Evolutionary conservation across 495 filamentous ascomycete genomes (phyloP).

Genomic region (Penicillium subrubescens): DNA sequence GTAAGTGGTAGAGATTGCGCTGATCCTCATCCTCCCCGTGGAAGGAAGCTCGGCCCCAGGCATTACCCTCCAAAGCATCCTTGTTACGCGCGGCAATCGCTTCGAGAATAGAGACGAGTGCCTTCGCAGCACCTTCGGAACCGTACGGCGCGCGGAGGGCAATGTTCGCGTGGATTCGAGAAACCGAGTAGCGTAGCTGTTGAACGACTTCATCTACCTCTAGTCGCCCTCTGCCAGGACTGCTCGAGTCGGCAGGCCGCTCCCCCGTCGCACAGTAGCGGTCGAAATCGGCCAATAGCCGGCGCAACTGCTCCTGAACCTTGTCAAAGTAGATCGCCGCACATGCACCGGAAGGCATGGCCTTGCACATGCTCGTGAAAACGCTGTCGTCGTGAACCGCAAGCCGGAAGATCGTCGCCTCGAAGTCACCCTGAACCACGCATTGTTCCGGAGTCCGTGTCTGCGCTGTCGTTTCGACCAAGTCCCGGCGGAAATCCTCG

Average conservation of each 20-base stretch:
- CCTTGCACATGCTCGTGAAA: conserved; percentile 48
- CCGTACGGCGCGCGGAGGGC: conserved; percentile 39
- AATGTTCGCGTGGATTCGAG: conserved; percentile 42
- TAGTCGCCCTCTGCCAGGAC: conserved; percentile 19
- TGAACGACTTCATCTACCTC: conserved; percentile 38
- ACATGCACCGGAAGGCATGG: conserved; percentile 49
- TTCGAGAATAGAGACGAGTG: conserved; percentile 46
- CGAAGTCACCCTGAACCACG: conserved; percentile 52
- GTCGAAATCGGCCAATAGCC: conserved; percentile 44
- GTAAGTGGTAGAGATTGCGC: conserved; percentile 51
- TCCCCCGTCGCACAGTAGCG: conserved; percentile 44
- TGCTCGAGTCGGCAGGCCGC: conserved; percentile 16
- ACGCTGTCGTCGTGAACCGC: conserved; percentile 51
- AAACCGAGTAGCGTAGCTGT: conserved; percentile 37
- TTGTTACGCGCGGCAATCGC: conserved; percentile 48
- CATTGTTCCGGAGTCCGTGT: conserved; percentile 43
- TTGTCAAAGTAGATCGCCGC: conserved; percentile 54
- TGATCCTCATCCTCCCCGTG: conserved; percentile 49
- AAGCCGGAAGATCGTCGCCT: conserved; percentile 53
- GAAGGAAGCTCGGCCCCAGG: conserved; percentile 41
- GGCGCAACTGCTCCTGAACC: conserved; percentile 37
- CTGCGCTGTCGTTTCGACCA: conserved; percentile 31
- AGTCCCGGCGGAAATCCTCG: conserved; percentile 47
- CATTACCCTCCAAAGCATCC: conserved; percentile 44
- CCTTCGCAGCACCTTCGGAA: conserved; percentile 41